Base-by-base conservation (phyloP, 768 basidiomycete genomes). In the Amanita muscaria region DNA sequence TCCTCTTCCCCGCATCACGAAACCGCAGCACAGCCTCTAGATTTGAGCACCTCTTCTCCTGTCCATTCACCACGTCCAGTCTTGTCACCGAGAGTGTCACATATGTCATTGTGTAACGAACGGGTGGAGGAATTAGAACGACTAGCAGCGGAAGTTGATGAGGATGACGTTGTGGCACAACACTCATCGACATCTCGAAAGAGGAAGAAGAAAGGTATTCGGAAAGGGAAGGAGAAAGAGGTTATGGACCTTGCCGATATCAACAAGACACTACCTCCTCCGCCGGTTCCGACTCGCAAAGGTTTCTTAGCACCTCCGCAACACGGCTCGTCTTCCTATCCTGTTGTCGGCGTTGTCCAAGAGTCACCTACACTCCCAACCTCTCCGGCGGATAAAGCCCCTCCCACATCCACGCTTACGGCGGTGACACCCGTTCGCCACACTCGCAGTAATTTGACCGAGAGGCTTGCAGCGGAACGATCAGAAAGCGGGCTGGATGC, bases 121-220 rank as follows among this genome's bases (percentile, higher is more conserved):
- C 61, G 77, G n/a, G 83, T 89, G 5, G 76, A 77, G 47, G 66
- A 72, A 49, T 66, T 89, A 42, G 88, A 89, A 62, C 70, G 73
- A 58, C 78, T 90, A 69, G 86, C 82, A 0, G 80, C 76, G 24
- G 73, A 73, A 45, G 78, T 74, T 1, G 7, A 29, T 29, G 70
- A 56, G 14, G 55, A 51, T 30, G 11, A 41, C 31, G 25, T 44
- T 41, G 14, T 38, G 35, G 19, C 37, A 43, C 29, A 47, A 32
- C 38, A 44, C 40, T 37, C 45, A 38, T 24, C 33, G 55, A 48
- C n/a, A n/a, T n/a, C n/a, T n/a, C n/a, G 43, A 31, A 51, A 31
- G 11, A 38, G 23, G 23, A 53, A 54, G 47, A 58, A 27, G 55
- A 53, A 49, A 49, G 38, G 42, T 36, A 30, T n/a, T 41, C 49